phyloP scores from a whole-genome alignment of 2,329 filamentous ascomycete species.

The Xylaria sp. region DNA sequence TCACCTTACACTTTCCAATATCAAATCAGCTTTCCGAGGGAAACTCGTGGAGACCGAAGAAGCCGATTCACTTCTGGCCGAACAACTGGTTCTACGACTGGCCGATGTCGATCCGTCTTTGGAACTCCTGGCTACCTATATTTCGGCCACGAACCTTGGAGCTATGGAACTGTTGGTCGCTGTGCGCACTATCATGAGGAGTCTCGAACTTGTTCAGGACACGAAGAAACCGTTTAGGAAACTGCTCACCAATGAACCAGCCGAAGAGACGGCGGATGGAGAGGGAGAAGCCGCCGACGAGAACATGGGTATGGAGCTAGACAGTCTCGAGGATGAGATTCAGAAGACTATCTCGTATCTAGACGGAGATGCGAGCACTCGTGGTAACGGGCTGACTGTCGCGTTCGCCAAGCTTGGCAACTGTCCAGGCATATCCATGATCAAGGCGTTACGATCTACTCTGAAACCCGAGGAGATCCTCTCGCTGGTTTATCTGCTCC shows the following conservation, averaged over 20 bases:
- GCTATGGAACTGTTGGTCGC: constrained; percentile 68
- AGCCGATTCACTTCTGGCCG: constrained; percentile 53
- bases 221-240: constrained; percentile 39
- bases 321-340: constrained; percentile 66
- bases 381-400: constrained; percentile 65
- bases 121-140: constrained; percentile 65
- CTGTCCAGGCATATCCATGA: constrained; percentile 62
- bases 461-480: constrained; percentile 70
- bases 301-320: constrained; percentile 57
- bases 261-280: constrained; percentile 26
- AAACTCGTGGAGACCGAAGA: constrained; percentile 48
- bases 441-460: constrained; percentile 63
- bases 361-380: constrained; percentile 63
- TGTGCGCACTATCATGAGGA: constrained; percentile 68
- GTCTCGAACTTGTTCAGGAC: constrained; percentile 62
- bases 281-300: constrained; percentile 37
- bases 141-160: constrained; percentile 67
- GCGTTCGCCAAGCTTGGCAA: constrained; percentile 71
- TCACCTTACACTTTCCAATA: constrained; percentile 61
- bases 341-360: constrained; percentile 69
- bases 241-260: constrained; percentile 34
- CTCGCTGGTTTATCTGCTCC: constrained; percentile 71
- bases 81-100: constrained; percentile 65
- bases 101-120: constrained; percentile 69
- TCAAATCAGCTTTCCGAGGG: constrained; percentile 59